Conservation (phyloP, 345 rosid genomes). For the Brassica rapa region DNA sequence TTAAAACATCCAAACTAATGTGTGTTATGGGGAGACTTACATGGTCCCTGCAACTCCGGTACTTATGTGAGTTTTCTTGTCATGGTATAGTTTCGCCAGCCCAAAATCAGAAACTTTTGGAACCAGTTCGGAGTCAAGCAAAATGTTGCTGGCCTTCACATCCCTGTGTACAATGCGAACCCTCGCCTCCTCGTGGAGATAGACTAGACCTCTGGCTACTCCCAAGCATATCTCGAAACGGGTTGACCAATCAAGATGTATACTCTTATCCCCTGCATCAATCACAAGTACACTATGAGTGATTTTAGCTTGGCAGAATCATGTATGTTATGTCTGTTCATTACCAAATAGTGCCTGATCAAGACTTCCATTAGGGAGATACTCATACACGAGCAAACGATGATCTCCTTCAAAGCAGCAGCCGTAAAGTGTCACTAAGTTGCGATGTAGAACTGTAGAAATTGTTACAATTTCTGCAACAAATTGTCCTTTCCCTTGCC, state of each 20-base stretch:
- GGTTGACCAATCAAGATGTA: slow-evolving; percentile 55
- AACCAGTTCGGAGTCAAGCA: slow-evolving; percentile 49
- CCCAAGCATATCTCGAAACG: slow-evolving; percentile 57
- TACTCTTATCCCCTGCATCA: slow-evolving; percentile 42
- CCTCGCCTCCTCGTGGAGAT: slow-evolving; percentile 69
- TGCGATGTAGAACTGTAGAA: slow-evolving; percentile 41
- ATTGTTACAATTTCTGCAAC: slow-evolving; percentile 61
- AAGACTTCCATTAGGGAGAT: slow-evolving; percentile 60
- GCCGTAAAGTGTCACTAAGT: slow-evolving; percentile 43
- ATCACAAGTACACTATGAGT: background rate
- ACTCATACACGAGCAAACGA: slow-evolving; percentile 60
- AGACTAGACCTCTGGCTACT: slow-evolving; percentile 58
- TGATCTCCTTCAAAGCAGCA: slow-evolving; percentile 44
- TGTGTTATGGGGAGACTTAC: slow-evolving; percentile 26
- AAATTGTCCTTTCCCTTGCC: slow-evolving; percentile 73
- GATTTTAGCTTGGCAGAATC: background rate
- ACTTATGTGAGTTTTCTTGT: slow-evolving; percentile 50
- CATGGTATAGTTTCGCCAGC: slow-evolving; percentile 46
- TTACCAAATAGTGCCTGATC: slow-evolving; percentile 43
- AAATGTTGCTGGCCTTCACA: slow-evolving; percentile 62
- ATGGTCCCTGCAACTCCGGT: slow-evolving; percentile 51
- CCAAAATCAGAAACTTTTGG: slow-evolving; percentile 53
- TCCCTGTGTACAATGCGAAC: slow-evolving; percentile 61
- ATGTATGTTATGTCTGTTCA: background rate
- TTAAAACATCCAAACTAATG: too few species aligned